Conservation (phyloP, 441 rosid genomes). For the Adansonia grandidieri region DNA sequence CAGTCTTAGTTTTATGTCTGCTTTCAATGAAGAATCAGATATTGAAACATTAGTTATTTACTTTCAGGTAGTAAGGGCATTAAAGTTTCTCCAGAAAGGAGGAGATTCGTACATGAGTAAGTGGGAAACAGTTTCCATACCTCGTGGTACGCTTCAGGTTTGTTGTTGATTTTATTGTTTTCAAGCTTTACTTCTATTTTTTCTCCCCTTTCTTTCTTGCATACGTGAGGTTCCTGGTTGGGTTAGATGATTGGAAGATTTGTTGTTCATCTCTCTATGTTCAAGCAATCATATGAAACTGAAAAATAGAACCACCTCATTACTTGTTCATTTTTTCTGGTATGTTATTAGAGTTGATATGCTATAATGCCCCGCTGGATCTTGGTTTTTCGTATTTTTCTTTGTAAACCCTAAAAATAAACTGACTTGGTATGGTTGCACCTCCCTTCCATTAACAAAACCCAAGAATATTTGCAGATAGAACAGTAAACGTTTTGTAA, state of each 20-base stretch:
- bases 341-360: conserved; percentile 4
- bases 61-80: conserved; percentile 89
- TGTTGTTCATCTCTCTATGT: conserved; percentile 4
- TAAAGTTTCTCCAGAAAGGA: conserved; percentile 67
- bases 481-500: background rate
- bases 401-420: background rate
- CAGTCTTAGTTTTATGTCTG: background rate
- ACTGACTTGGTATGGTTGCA: conserved; percentile 3
- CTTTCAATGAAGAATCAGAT: conserved; percentile 17
- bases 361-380: conserved; percentile 6
- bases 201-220: background rate
- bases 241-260: conserved; percentile 3
- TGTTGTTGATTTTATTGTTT: conserved; percentile 43
- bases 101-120: conserved; percentile 52
- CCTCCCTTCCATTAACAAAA: conserved; percentile 5
- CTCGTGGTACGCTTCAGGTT: conserved; percentile 99
- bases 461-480: background rate
- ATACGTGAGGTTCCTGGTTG: conserved; percentile 4
- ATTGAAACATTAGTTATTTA: conserved; percentile 21
- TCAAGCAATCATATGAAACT: conserved; percentile 10
- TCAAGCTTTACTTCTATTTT: conserved; percentile 24
- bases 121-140: conserved; percentile 77
- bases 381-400: conserved; percentile 7
- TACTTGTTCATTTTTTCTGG: conserved; percentile 13
- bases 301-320: conserved; percentile 15